phyloP scores from a whole-genome alignment of 106 monocot species.

The Amphibolis antarctica region DNA sequence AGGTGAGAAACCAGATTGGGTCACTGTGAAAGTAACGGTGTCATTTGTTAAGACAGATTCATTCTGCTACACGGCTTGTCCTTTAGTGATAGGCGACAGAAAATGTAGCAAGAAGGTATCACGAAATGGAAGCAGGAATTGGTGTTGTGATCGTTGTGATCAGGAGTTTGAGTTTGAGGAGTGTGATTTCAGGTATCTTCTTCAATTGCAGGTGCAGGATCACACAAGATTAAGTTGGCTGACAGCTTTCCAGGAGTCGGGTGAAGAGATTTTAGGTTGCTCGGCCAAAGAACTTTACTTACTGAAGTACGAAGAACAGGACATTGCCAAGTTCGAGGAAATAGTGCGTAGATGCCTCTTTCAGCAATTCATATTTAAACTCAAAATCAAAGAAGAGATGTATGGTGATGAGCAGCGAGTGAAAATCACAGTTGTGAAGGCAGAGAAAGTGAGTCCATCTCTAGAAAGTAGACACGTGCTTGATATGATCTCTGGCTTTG shows the following conservation, averaged over 20 bases:
- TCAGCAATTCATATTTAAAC: slow-evolving; percentile 54
- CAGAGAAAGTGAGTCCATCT: slow-evolving; percentile 64
- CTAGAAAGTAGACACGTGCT: slow-evolving; percentile 61
- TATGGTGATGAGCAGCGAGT: slow-evolving; percentile 75
- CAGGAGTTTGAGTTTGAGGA: slow-evolving; percentile 68
- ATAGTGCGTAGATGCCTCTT: slow-evolving; percentile 46
- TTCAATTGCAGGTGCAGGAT: slow-evolving; percentile 91
- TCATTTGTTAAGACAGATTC: slow-evolving; percentile 76
- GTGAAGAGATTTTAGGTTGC: slow-evolving; percentile 71
- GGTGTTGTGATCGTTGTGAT: slow-evolving; percentile 73
- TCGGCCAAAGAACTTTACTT: slow-evolving; percentile 59
- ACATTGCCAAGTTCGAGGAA: slow-evolving; percentile 50
- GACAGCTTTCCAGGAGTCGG: slow-evolving; percentile 87
- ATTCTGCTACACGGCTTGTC: slow-evolving; percentile 93
- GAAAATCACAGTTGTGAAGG: slow-evolving; percentile 63
- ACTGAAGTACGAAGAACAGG: slow-evolving; percentile 49
- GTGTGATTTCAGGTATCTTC: slow-evolving; percentile 89
- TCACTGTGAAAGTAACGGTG: slow-evolving; percentile 65
- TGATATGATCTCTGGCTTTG: slow-evolving; percentile 26
- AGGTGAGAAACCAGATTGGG: slow-evolving; percentile 85
- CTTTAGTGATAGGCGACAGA: slow-evolving; percentile 65
- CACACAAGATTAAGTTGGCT: slow-evolving; percentile 74
- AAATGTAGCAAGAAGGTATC: slow-evolving; percentile 76
- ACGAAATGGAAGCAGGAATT: slow-evolving; percentile 33
- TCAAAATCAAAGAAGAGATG: slow-evolving; percentile 86